Conservation (phyloP, 23 red algal genomes). For the Gracilariopsis chorda region DNA sequence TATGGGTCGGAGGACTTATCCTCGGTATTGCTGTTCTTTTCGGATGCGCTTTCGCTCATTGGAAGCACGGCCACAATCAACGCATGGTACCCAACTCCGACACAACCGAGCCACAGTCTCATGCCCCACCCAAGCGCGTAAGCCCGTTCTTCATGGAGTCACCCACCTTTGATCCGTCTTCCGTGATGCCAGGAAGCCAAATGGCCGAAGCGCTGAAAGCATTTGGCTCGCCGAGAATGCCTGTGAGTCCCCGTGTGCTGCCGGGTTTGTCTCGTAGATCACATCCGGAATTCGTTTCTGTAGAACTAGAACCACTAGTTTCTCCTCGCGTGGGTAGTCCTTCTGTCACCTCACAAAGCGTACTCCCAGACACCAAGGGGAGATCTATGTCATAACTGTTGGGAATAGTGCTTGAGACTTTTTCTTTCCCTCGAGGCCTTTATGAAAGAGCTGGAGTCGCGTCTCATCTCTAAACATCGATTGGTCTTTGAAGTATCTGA, state of each 20-base stretch:
- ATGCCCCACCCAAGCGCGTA: background rate
- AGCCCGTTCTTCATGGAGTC: background rate
- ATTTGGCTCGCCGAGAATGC: background rate
- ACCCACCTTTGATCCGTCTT: background rate
- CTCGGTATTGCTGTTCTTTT: background rate
- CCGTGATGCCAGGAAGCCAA: background rate
- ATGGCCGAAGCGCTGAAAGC: background rate
- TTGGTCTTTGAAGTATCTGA: too few species aligned
- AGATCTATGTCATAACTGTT: too few species aligned
- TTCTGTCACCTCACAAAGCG: background rate
- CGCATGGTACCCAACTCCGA: too few species aligned
- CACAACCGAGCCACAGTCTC: too few species aligned
- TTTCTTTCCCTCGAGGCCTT: too few species aligned
- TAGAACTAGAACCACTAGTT: background rate
- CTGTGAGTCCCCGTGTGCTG: background rate
- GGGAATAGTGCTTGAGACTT: too few species aligned
- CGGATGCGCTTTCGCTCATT: background rate
- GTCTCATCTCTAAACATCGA: too few species aligned
- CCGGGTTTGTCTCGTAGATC: background rate
- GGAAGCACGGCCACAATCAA: background rate
- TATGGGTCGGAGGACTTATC: slow-evolving; percentile 77
- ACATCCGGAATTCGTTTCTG: background rate
- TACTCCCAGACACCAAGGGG: background rate
- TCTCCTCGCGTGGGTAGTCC: background rate
- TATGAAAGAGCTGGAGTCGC: too few species aligned